Percentiles rank a stretch among this genome's conserved stretches.
These are phyloP conservation scores for Cadophora sp. DNA, from an alignment of 2,329 filamentous ascomycete species.

Conservation along the genomic window DNA sequence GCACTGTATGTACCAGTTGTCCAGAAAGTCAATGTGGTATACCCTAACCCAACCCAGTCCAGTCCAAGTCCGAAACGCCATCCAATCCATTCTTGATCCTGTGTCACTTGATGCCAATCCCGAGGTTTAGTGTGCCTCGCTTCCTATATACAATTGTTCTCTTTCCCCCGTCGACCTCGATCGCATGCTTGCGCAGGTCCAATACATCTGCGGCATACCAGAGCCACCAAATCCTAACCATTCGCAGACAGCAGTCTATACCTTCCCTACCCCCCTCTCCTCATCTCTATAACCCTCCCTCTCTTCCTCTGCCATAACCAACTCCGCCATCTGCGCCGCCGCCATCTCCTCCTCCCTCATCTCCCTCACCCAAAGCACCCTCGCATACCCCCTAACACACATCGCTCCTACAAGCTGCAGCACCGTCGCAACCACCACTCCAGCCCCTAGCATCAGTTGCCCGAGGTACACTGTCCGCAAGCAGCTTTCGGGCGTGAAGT, in stretches of 20 bases:
- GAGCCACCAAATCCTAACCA: too few species aligned
- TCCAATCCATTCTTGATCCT: background rate
- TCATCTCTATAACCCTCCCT: constrained; percentile 11
- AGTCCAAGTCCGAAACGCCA: background rate
- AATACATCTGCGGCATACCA: too few species aligned
- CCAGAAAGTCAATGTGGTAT: background rate
- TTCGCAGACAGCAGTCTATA: background rate
- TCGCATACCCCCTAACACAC: constrained; percentile 42
- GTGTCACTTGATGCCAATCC: too few species aligned
- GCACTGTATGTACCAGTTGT: background rate
- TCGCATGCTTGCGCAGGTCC: too few species aligned
- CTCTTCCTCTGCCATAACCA: background rate
- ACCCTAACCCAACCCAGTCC: background rate
- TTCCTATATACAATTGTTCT: background rate
- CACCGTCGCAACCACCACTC: constrained; percentile 37
- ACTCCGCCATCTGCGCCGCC: background rate
- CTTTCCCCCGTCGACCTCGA: too few species aligned
- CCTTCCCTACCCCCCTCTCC: background rate
- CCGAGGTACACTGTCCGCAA: constrained; percentile 23
- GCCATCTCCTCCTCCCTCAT: constrained; percentile 23
- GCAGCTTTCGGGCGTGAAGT: constrained; percentile 15
- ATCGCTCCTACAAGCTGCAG: constrained; percentile 40
- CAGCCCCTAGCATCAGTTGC: constrained; percentile 34
- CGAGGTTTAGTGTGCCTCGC: background rate
- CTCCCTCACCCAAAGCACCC: constrained; percentile 33